Evolutionary conservation across 2,329 filamentous ascomycete genomes (phyloP).

Genomic region (Myriosclerotinia duriaeana): DNA sequence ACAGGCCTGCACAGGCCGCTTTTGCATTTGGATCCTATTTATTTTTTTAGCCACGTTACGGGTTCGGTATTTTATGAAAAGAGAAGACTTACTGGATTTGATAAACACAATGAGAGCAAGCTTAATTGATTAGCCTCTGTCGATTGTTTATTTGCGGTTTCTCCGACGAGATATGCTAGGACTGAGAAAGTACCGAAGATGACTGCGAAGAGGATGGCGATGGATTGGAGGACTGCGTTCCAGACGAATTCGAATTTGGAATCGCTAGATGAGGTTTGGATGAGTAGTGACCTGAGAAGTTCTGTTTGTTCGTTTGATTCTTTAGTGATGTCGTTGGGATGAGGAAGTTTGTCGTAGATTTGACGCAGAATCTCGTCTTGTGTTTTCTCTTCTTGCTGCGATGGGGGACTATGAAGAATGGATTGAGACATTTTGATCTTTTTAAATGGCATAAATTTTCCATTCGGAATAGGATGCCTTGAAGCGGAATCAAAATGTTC

Average conservation of each 20-base stretch:
- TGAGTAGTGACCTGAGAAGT: background rate
- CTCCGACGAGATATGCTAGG: background rate
- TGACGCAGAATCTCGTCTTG: background rate
- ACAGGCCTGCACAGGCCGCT: background rate
- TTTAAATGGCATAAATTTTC: background rate
- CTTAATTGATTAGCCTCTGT: background rate
- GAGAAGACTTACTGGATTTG: background rate
- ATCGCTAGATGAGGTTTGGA: background rate
- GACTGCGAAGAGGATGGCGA: background rate
- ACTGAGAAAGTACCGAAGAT: background rate
- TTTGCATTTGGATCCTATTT: background rate
- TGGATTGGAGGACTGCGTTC: background rate
- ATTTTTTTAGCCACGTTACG: background rate
- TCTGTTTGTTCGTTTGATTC: background rate
- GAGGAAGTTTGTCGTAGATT: background rate
- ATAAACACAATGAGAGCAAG: background rate
- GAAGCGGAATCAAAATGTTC: background rate
- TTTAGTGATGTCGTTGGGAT: background rate
- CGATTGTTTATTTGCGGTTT: constrained; percentile 1
- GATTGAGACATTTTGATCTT: background rate
- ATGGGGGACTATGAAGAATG: background rate
- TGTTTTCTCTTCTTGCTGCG: background rate
- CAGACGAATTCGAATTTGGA: background rate
- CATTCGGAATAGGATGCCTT: background rate
- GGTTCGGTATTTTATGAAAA: background rate